These are phyloP conservation scores for Medicago arabica DNA, from an alignment of 306 rosid genomes.

Conservation along the genomic window DNA sequence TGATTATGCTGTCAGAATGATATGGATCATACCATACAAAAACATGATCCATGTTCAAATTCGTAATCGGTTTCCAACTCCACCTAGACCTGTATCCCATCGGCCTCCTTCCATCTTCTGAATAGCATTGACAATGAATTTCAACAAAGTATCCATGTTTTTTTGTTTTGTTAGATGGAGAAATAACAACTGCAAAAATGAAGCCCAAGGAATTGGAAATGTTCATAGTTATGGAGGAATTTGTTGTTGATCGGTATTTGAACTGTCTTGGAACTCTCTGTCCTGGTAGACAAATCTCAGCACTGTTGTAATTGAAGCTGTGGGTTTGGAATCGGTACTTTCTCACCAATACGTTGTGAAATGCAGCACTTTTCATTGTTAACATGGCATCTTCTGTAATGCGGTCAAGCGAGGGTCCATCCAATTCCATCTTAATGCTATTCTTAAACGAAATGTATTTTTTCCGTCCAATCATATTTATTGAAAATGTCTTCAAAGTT, in stretches of 20 bases:
- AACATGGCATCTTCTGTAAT: neutral
- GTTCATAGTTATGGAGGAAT: neutral
- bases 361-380: neutral
- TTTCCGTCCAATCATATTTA: neutral
- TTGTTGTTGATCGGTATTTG: neutral
- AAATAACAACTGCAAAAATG: neutral
- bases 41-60: slow-evolving; percentile 27
- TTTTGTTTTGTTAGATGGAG: neutral
- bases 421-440: neutral
- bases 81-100: neutral
- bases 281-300: slow-evolving; percentile 31
- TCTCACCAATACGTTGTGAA: neutral
- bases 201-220: neutral
- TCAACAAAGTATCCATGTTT: neutral
- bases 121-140: neutral
- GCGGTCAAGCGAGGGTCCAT: neutral
- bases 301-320: neutral
- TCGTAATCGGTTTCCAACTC: neutral
- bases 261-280: slow-evolving; percentile 20
- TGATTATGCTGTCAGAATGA: slow-evolving; percentile 13
- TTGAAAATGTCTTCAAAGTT: slow-evolving; percentile 13
- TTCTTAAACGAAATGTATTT: slow-evolving; percentile 3
- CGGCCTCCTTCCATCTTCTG: neutral
- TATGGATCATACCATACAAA: slow-evolving; percentile 40
- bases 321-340: neutral